Base-by-base conservation (phyloP, 2,329 filamentous ascomycete genomes). In the Trichoderma sp. region DNA sequence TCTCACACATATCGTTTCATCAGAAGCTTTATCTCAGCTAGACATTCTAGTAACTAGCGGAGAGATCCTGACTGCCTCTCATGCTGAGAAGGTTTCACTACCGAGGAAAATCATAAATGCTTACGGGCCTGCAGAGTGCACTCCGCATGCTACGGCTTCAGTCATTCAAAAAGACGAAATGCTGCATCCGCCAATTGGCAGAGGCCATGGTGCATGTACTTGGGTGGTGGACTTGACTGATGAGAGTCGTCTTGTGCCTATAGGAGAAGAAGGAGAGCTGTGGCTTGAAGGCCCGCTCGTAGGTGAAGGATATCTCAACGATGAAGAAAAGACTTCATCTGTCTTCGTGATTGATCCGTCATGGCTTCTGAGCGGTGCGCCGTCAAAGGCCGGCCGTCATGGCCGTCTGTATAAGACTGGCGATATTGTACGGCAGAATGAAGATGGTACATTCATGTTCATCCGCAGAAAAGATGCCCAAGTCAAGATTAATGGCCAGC, bases 401-500 rank as follows among this genome's bases (percentile, higher is more conserved):
- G 68, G 70, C 6, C 66, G 51, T n/a, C 46, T 81, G 21, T 49
- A 49, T 24, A 56, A 56, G 26, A 84, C 84, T 1, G 84, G 84
- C 6, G 83, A 86, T 71, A 76, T 85, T 14, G 83, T 77, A 1
- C 75, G 75, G 52, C 83, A 83, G 32, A 75, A 80, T 21, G 74
- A 76, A 0, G 79, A 84, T 59, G 81, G 82, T 0, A 74, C 76
- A 6, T 73, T 85, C 4, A 70, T 79, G 0, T 85, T 81, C 46
- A 74, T 85, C 43, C 86, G 85, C 43, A 80, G 87, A 34, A 85
- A 85, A 71, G 86, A 89, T 71, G 81, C 81, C 0, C 86, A 89
- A 73, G 82, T 89, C 61, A 89, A 89, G 75, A 76, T 89, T 13
- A 80, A 83, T 37, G 89, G 89, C 18, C 87, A 83, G 69, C 77